Conservation (phyloP, 495 filamentous ascomycete genomes). For the Hypoxylon intermedium region DNA sequence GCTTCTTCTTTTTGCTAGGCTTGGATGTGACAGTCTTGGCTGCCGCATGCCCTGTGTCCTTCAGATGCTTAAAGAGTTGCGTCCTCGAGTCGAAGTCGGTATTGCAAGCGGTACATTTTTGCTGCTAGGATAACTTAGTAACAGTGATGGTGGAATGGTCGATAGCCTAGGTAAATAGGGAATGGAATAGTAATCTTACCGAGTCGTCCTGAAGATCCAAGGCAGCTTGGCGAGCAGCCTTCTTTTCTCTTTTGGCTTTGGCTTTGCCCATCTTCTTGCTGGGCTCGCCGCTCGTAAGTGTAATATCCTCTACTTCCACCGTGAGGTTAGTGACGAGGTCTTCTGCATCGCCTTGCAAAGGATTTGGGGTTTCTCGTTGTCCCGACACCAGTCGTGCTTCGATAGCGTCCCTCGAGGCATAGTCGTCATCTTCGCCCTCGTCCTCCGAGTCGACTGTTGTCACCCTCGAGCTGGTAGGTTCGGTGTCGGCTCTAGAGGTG, state of each 20-base stretch:
- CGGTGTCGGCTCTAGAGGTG: slow-evolving; percentile 4
- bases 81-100: slow-evolving; percentile 69
- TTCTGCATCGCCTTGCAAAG: slow-evolving; percentile 7
- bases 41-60: slow-evolving; percentile 66
- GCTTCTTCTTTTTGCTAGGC: slow-evolving; percentile 48
- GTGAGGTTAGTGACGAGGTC: slow-evolving; percentile 4
- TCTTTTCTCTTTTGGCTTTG: slow-evolving; percentile 85
- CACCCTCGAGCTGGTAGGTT: slow-evolving; percentile 4
- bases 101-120: slow-evolving; percentile 67
- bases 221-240: slow-evolving; percentile 66
- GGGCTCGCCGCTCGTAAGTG: slow-evolving; percentile 19
- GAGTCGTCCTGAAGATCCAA: slow-evolving; percentile 45
- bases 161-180: neutral
- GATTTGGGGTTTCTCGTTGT: neutral
- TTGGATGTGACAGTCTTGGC: slow-evolving; percentile 44
- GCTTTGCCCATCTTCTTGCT: slow-evolving; percentile 78
- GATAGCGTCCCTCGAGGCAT: slow-evolving; percentile 51
- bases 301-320: slow-evolving; percentile 23
- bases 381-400: slow-evolving; percentile 45
- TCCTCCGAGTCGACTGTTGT: slow-evolving; percentile 12
- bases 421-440: slow-evolving; percentile 50
- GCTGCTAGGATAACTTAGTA: slow-evolving; percentile 28
- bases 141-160: neutral
- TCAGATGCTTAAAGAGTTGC: slow-evolving; percentile 77
- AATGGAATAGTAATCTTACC: slow-evolving; percentile 37